Base-by-base conservation (phyloP, 495 filamentous ascomycete species). In the Penicillium diatomitis region DNA sequence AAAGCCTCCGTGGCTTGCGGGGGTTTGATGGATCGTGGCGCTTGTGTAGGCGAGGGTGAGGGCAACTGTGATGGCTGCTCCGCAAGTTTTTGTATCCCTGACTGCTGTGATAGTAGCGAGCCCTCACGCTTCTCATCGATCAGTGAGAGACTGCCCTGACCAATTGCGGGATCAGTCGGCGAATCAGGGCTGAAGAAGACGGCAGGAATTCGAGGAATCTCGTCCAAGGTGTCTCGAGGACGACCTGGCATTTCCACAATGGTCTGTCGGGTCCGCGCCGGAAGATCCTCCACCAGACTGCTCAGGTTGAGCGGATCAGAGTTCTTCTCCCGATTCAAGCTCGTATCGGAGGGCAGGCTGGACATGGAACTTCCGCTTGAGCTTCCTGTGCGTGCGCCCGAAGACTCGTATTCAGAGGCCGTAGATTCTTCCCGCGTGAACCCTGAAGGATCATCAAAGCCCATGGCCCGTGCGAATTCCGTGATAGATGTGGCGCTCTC, bases 281-380 rank as follows among this genome's bases (percentile, higher is more conserved):
- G 62, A 27, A 65, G 49, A 40, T 69, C 71, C 36, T 73, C 63
- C 8, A 71, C 62, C 40, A 75, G 52, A 7, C 67, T 58, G 1
- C 64, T 56, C 0, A 72, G 55, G 12, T 64, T 67, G 37, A 58
- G 54, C 4, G 59, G 55, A 48, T 74, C 65, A 0, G 60, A 55
- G 3, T 62, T 53, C 40, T 70, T 70, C 8, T 55, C 58, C 38
- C 56, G 53, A 36, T 63, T 59, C 35, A 63, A 40, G 46, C 66
- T 67, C n/a, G 49, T 50, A 40, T 75, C 68, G 5, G 71, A 74
- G 9, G 66, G 70, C 11, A 72, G 61, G 41, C 72, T 94, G 4
- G 87, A 88, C 46, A 80, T 74, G 3, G 87, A 88, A 56, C 85
- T 90, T 3, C 81, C 74, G 62, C 82, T 84, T 48, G 87, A 88